Evolutionary conservation across 1,284 basidiomycete genomes (phyloP).

Genomic region (Trichosporon coremiiforme): DNA sequence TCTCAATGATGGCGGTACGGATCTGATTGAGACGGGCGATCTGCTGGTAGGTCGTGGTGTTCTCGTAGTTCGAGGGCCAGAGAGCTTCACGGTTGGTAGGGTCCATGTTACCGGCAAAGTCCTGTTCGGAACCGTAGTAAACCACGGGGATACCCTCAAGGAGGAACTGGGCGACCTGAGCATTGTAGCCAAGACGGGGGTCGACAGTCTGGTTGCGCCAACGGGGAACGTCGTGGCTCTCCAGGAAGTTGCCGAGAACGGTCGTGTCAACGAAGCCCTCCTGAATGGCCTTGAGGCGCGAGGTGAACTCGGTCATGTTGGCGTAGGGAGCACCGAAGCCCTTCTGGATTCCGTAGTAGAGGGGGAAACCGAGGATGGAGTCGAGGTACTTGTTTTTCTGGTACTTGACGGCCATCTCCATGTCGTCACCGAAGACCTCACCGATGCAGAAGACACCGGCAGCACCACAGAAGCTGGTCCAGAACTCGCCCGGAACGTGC

Average conservation of each 20-base stretch:
- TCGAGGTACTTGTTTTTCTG: conserved; percentile 54
- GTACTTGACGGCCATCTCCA: conserved; percentile 55
- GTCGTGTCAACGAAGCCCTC: conserved; percentile 59
- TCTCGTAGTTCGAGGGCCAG: conserved; percentile 64
- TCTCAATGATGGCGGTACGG: conserved; percentile 67
- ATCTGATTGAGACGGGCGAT: conserved; percentile 70
- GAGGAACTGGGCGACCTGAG: conserved; percentile 69
- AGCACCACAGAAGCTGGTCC: conserved; percentile 63
- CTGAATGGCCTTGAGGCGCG: conserved; percentile 64
- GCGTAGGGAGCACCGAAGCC: conserved; percentile 62
- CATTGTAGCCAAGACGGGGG: conserved; percentile 60
- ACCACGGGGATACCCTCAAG: conserved; percentile 72
- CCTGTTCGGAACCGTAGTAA: conserved; percentile 71
- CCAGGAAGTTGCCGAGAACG: conserved; percentile 74
- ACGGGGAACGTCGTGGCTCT: conserved; percentile 78
- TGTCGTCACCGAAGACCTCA: conserved; percentile 68
- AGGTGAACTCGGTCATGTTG: conserved; percentile 66
- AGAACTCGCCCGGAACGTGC: conserved; percentile 57
- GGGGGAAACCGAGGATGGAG: conserved; percentile 62
- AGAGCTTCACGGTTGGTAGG: conserved; percentile 73
- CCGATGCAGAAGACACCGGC: conserved; percentile 82
- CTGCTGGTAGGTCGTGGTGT: conserved; percentile 63
- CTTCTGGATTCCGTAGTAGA: conserved; percentile 66
- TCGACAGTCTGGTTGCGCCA: conserved; percentile 64
- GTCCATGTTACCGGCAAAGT: conserved; percentile 63